phyloP scores from a whole-genome alignment of 2,329 filamentous ascomycete genomes.

The Talaromyces piceae region DNA sequence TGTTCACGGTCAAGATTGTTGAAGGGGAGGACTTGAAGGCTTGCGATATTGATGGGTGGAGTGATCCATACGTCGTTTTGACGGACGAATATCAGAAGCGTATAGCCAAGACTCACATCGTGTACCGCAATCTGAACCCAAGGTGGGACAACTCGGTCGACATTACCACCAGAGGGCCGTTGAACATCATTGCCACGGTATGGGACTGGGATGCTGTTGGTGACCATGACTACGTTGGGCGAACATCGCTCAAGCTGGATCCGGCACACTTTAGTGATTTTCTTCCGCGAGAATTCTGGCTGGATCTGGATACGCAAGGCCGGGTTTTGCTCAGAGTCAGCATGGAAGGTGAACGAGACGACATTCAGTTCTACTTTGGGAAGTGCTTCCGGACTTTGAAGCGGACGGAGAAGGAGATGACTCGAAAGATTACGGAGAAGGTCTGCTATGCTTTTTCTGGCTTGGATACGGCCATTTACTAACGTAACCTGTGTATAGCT shows the following conservation, averaged over 20 bases:
- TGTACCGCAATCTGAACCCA: conserved; percentile 84
- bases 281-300: conserved; percentile 91
- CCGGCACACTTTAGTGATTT: conserved; percentile 97
- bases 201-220: conserved; percentile 98
- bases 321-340: conserved; percentile 82
- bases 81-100: conserved; percentile 97
- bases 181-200: conserved; percentile 93
- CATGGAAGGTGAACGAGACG: conserved; percentile 97
- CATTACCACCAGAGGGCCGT: conserved; percentile 81
- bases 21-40: conserved; percentile 96
- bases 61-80: conserved; percentile 94
- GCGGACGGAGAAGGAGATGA: conserved; percentile 95
- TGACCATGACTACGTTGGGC: conserved; percentile 93
- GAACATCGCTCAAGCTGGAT: conserved; percentile 96
- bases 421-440: conserved; percentile 95
- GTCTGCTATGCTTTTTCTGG: conserved; percentile 40
- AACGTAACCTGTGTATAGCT: conserved; percentile 48
- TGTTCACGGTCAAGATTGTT: conserved; percentile 98
- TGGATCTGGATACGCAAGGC: conserved; percentile 93
- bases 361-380: conserved; percentile 97
- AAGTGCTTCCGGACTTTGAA: conserved; percentile 94
- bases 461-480: background rate
- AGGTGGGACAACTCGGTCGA: conserved; percentile 97
- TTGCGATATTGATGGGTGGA: conserved; percentile 90
- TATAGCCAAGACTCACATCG: conserved; percentile 85